Base-by-base conservation (phyloP, 805 yeast species). In the Wickerhamomyces ciferrii region DNA sequence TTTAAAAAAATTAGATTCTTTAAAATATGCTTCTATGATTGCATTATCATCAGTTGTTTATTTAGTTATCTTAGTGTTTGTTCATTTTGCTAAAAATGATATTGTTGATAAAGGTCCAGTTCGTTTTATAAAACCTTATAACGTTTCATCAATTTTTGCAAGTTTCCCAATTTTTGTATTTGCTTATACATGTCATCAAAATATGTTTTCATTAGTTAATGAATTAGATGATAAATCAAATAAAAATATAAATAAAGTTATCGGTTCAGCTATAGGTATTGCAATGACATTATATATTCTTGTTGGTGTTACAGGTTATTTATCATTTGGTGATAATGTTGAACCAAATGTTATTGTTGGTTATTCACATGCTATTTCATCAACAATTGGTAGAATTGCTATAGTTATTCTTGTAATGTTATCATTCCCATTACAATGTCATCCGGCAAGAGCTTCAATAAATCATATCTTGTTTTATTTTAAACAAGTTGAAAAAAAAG, bases 171-270 rank as follows among this genome's bases (percentile, higher is more conserved):
- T 91, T 52, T 83, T 90, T 54, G 92, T 92, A 14, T 91, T 92
- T 71, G 96, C 97, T 0, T 92, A 82, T 66, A 92, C 98, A 0
- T 94, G 97, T 58, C 97, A 92, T 60, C 97, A 92, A 64, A 92
- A 92, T 67, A 88, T 88, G 89, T 89, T 88, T 58, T 81, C 96
- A 1, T 78, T 91, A 46, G 78, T 90, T 45, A 92, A 91, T 58
- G 98, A 92, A 67, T 75, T 91, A 25, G 66, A 63, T 27, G 80
- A 80, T 53, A 75, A 74, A 50, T 68, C 84, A 0, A 66, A 76
- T n/a, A 48, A 59, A 7, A 69, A 67, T 31, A 69, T 81, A 49
- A 66, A 71, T 47, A 64, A 57, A 18, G 72, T 87, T 35, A 76
- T 83, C 20, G 49, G 63, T 18, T 51, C 66, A 9, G 81, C 91